Conservation (phyloP, 169 alveolate genomes). For the Plasmodium inui region DNA sequence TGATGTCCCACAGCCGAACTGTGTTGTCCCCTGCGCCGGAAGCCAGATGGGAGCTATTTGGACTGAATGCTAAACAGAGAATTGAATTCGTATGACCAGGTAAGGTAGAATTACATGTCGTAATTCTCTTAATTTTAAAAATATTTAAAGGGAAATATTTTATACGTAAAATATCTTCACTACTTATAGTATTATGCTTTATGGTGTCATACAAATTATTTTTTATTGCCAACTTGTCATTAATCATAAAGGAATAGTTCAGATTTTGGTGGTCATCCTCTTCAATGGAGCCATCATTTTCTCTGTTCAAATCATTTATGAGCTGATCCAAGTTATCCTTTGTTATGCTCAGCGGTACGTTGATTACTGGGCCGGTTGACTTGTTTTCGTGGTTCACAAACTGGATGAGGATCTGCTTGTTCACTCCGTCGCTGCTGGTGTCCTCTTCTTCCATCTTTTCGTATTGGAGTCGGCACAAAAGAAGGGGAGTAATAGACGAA, state of each 20-base stretch:
- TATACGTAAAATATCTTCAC: conserved; percentile 85
- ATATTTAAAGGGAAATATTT: conserved; percentile 87
- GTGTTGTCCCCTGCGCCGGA: conserved; percentile 96
- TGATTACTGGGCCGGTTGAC: conserved; percentile 67
- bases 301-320: conserved; percentile 76
- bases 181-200: conserved; percentile 78
- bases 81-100: conserved; percentile 94
- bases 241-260: conserved; percentile 81
- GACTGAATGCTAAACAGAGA: conserved; percentile 91
- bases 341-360: conserved; percentile 77
- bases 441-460: conserved; percentile 19
- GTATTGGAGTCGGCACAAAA: neutral
- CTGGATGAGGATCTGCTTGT: conserved; percentile 59
- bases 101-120: conserved; percentile 92
- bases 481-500: neutral
- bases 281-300: conserved; percentile 28
- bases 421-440: neutral
- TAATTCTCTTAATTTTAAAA: conserved; percentile 91
- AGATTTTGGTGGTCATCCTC: conserved; percentile 79
- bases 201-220: conserved; percentile 81
- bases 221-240: conserved; percentile 81
- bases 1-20: conserved; percentile 95
- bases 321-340: conserved; percentile 83
- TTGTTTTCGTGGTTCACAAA: conserved; percentile 74
- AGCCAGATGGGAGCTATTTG: conserved; percentile 92